Base-by-base conservation (phyloP, 345 rosid species). In the Eutrema yunnanense region DNA sequence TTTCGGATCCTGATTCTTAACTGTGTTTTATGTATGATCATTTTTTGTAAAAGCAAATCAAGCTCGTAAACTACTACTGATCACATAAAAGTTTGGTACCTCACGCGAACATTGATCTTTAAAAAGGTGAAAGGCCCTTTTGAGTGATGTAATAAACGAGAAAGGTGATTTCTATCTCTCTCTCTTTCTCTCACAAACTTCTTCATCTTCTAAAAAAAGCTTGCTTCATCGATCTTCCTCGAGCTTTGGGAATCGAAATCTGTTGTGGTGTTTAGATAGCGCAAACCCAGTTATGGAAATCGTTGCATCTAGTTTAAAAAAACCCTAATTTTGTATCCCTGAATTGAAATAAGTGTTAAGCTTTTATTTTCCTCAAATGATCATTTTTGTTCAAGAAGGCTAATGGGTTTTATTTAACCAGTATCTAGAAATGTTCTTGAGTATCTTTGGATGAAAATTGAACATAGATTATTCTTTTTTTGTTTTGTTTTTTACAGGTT, bases 91-190 rank as follows among this genome's bases (percentile, higher is more conserved):
- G 6, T 42, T 9, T 1, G 22, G 22, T 19, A 19, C 22, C 22
- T 19, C 22, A 19, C 22, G 22, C 22, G 26, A 70, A 32, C n/a
- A 14, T 61, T 29, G 16, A 13, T 12, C 16, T 34, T 3, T 51
- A 0, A 4, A n/a, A 26, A 47, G 6, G 0, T 19, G 22, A 19
- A 19, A 19, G 22, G 22, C 22, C 14, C 34, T 3, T 69, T 44
- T 36, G 43, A 8, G 38, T 69, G 8, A 69, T 58, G 64, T 53
- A 29, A 27, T 29, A 52, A 11, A 62, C 41, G 22, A 19, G 22
- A 19, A 19, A 55, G 65, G 76, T 73, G 70, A 47, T 61, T 10
- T 62, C 30, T 37, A 4, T 40, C 33, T 52, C 58, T 40, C 58
- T 40, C 60, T 26, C 42, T 14, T 3, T 51, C 30, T 13, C 38